Percentiles rank a stretch among this genome's conserved stretches.
phyloP scores from a whole-genome alignment of 225 moss, liverwort and hornwort species.

The Lunularia cruciata region DNA sequence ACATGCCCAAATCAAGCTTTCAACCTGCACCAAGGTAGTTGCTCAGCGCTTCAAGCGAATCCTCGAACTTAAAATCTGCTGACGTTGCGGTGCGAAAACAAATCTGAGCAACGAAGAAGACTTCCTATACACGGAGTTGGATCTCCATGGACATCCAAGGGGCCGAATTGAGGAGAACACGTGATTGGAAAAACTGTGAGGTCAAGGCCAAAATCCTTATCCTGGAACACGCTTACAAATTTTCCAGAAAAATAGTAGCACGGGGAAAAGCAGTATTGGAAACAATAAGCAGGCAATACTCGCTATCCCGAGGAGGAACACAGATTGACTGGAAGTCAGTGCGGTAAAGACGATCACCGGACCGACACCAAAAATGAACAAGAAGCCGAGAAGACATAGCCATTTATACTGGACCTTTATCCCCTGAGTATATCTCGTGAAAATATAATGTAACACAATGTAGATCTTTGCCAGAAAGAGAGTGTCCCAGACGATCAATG shows the following conservation, averaged over 20 bases:
- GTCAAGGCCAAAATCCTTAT: too few species aligned
- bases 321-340: neutral
- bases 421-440: conserved; percentile 14
- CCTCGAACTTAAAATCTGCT: too few species aligned
- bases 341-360: conserved; percentile 23
- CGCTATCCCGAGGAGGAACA: conserved; percentile 15
- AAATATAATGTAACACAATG: conserved; percentile 23
- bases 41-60: too few species aligned
- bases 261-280: conserved; percentile 1
- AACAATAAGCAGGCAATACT: conserved; percentile 17
- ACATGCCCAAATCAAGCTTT: too few species aligned
- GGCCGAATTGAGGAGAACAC: too few species aligned
- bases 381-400: conserved; percentile 14
- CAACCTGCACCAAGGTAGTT: too few species aligned
- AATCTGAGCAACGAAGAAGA: too few species aligned
- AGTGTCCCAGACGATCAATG: conserved; percentile 24
- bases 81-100: too few species aligned
- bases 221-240: too few species aligned
- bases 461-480: conserved; percentile 30
- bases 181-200: too few species aligned
- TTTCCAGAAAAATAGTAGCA: conserved; percentile 21
- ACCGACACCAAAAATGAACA: conserved; percentile 14
- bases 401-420: neutral
- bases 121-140: too few species aligned
- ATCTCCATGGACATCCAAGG: too few species aligned